Evolutionary conservation across 345 rosid genomes (phyloP).

Genomic region (Raphanus raphanistrum): DNA sequence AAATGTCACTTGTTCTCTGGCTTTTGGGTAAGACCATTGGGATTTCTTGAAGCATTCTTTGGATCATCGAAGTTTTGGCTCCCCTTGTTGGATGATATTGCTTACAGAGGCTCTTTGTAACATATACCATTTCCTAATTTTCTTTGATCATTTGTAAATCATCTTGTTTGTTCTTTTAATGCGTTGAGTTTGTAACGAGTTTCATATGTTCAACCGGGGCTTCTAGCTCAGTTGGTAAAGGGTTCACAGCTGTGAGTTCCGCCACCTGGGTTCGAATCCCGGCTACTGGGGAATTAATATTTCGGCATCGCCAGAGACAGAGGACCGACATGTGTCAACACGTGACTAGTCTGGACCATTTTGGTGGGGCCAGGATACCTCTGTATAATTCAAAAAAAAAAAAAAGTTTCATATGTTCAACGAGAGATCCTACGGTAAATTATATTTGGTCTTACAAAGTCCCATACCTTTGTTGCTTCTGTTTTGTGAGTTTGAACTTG

Average conservation of each 20-base stretch:
- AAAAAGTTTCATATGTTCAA: slow-evolving; percentile 12
- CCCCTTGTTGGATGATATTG: slow-evolving; percentile 20
- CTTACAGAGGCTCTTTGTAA: slow-evolving; percentile 26
- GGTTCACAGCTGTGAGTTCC: too few relatives aligned
- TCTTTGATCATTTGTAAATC: slow-evolving; percentile 21
- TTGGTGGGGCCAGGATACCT: too few relatives aligned
- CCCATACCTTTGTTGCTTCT: neutral
- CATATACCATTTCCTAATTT: slow-evolving; percentile 5
- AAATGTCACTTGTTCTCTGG: slow-evolving; percentile 90
- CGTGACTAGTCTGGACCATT: too few relatives aligned
- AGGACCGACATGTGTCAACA: too few relatives aligned
- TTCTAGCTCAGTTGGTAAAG: too few relatives aligned
- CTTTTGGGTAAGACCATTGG: slow-evolving; percentile 86
- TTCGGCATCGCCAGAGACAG: too few relatives aligned
- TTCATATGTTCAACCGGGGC: slow-evolving; percentile 17
- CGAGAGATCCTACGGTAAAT: slow-evolving; percentile 21
- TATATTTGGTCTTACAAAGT: slow-evolving; percentile 8
- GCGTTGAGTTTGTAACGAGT: slow-evolving; percentile 6
- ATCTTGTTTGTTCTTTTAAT: slow-evolving; percentile 22
- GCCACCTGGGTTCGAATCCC: too few relatives aligned
- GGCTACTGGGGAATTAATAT: too few relatives aligned
- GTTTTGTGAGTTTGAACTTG: slow-evolving; percentile 8
- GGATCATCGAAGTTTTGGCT: slow-evolving; percentile 20
- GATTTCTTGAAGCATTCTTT: slow-evolving; percentile 47
- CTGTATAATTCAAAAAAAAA: too few relatives aligned